These are phyloP conservation scores for Gossypium lobatum DNA, from an alignment of 441 rosid genomes.

Conservation along the genomic window DNA sequence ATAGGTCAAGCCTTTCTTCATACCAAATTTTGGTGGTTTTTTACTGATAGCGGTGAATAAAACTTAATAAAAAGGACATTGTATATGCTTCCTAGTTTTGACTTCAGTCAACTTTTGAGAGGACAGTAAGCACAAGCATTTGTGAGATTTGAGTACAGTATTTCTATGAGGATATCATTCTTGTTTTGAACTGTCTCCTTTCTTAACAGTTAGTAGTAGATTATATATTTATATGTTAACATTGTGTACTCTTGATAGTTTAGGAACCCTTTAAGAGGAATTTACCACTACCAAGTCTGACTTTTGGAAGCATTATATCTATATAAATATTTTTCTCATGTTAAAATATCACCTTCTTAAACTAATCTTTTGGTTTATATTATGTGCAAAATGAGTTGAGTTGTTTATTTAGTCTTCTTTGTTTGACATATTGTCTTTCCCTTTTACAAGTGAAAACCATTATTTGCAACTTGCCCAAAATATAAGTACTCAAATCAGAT, in stretches of 20 bases:
- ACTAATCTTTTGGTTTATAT: neutral
- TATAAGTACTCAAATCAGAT: neutral
- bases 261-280: neutral
- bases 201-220: neutral
- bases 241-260: neutral
- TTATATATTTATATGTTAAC: neutral
- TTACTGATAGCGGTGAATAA: constrained; percentile 4
- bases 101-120: neutral
- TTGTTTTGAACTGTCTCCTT: neutral
- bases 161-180: neutral
- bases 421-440: constrained; percentile 1
- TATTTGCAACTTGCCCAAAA: neutral
- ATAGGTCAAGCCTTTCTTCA: neutral
- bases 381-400: neutral
- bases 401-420: neutral
- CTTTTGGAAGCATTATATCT: constrained; percentile 1
- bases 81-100: constrained; percentile 2
- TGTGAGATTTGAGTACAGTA: constrained; percentile 2
- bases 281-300: neutral
- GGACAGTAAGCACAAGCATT: neutral
- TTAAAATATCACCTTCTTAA: neutral
- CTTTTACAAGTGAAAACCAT: neutral
- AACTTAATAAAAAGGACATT: neutral
- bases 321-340: neutral
- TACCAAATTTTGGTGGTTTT: neutral